Conservation (phyloP, 2,329 filamentous ascomycete species). For the Microdochium paspali region DNA sequence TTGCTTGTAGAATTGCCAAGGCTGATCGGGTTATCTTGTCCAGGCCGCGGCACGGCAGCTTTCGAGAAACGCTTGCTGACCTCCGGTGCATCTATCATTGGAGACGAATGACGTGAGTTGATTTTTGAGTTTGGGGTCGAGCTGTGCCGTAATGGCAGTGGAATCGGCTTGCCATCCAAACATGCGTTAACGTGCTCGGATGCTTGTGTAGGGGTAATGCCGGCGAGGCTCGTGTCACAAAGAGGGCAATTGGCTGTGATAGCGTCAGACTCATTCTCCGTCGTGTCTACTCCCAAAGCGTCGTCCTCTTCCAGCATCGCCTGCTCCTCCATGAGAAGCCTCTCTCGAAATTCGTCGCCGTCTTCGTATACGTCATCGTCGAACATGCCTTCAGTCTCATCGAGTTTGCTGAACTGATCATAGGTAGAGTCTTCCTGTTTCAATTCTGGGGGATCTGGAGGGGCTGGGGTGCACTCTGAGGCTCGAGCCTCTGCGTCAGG, state of each 20-base stretch:
- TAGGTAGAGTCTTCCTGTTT: constrained; percentile 11
- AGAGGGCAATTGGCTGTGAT: constrained; percentile 58
- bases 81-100: constrained; percentile 24
- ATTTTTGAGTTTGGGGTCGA: background rate
- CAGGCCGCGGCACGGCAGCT: constrained; percentile 64
- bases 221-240: constrained; percentile 56
- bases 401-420: constrained; percentile 25
- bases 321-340: constrained; percentile 69
- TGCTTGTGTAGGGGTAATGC: constrained; percentile 55
- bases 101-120: constrained; percentile 2
- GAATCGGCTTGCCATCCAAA: constrained; percentile 69
- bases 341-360: constrained; percentile 57
- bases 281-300: constrained; percentile 24
- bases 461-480: constrained; percentile 15
- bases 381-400: constrained; percentile 49
- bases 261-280: constrained; percentile 14
- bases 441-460: constrained; percentile 8
- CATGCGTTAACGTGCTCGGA: constrained; percentile 87
- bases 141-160: constrained; percentile 26
- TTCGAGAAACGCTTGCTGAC: constrained; percentile 53
- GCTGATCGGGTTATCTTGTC: constrained; percentile 70
- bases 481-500: constrained; percentile 5
- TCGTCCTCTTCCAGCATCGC: constrained; percentile 54
- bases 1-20: constrained; percentile 29
- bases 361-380: constrained; percentile 36